Base-by-base conservation (phyloP, 139 green algal genomes). In the Parachlorella kessleri region DNA sequence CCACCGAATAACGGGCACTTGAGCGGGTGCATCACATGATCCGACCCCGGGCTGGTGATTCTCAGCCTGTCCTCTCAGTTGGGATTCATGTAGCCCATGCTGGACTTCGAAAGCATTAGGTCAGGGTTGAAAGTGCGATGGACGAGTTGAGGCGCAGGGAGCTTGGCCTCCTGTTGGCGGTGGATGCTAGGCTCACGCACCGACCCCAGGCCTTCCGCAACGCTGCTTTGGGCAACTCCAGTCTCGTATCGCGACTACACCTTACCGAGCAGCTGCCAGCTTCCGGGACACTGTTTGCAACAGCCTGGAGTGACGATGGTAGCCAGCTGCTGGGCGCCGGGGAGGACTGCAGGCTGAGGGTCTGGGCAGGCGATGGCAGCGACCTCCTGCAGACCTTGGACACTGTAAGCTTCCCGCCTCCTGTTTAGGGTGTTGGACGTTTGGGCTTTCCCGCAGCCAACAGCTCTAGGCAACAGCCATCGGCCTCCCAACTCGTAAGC, bases 301-400 rank as follows among this genome's bases (percentile, higher is more conserved):
- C 73, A 48, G 21, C 28, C 36, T 81, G 76, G 76, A 70, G 39
- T n/a, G 53, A 70, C 26, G 48, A 37, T 7, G 67, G 76, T 35
- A 54, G 63, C 1, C 53, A 70, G 48, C 76, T 81, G 76, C 55
- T 71, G 10, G 70, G 38, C 36, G 76, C 37, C 36, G 68, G 67
- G 3, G 76, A 81, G 53, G 76, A 81, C 53, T 81, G 76, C 68
- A 67, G 76, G 33, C 68, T 82, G 53, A 35, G 76, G 3, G 66
- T 81, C 35, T 81, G 76, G 76, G 65, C 39, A 9, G 37, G 28
- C 30, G 37, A 37, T n/a, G 21, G 37, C n/a, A 32, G 68, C n/a
- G 37, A 76, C 8, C 67, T 76, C 18, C 30, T 71, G n/a, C 68
- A 82, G 42, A 40, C 42, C 38, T 26, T 76, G 1, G 68, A 82